Evolutionary conservation across 257 asterid genomes (phyloP).

Genomic region (Solanum microdontum): DNA sequence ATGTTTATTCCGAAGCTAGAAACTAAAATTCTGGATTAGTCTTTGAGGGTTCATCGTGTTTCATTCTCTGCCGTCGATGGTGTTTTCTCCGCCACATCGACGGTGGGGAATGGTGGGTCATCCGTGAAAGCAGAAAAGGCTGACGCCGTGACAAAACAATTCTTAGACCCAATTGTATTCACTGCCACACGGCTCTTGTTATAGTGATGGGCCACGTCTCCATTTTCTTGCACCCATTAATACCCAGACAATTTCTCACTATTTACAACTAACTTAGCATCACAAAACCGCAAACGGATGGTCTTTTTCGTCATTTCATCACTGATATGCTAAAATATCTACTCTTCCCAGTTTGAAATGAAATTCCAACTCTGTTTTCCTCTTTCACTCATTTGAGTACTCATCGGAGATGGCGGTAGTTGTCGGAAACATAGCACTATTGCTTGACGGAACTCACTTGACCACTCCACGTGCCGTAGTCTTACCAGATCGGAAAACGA

Average conservation of each 20-base stretch:
- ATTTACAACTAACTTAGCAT: neutral
- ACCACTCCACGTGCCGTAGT: conserved; percentile 27
- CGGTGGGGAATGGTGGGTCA: neutral
- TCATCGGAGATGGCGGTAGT: conserved; percentile 46
- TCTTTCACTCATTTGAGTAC: neutral
- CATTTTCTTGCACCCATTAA: neutral
- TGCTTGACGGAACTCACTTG: conserved; percentile 50
- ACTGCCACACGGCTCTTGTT: neutral
- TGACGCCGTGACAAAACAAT: neutral
- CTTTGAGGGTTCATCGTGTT: neutral
- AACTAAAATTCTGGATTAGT: neutral
- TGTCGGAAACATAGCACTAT: conserved; percentile 45
- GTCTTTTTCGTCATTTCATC: conserved; percentile 22
- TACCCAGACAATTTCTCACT: neutral
- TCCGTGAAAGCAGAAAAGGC: neutral
- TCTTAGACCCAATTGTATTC: neutral
- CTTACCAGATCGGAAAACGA: conserved; percentile 16
- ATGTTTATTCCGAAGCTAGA: no score
- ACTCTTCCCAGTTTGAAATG: neutral
- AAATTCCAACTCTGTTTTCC: neutral
- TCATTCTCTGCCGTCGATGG: neutral
- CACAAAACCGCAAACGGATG: neutral
- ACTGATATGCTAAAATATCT: conserved; percentile 22
- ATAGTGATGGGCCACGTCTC: conserved; percentile 8
- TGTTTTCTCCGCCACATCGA: neutral